Conservation (phyloP, 805 yeast species). For the Sugiyamaella chiloensis region DNA sequence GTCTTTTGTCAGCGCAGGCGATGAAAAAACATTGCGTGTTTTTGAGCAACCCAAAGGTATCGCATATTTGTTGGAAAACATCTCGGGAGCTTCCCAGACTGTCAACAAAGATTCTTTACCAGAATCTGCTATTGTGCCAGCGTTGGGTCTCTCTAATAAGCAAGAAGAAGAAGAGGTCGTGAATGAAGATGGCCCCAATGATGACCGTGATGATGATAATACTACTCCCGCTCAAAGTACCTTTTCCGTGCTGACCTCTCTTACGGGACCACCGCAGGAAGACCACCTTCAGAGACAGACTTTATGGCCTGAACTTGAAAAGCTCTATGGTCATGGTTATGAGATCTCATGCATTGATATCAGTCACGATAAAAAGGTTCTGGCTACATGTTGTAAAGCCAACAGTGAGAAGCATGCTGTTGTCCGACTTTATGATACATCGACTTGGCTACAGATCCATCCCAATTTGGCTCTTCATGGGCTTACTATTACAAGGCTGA, state of each 20-base stretch:
- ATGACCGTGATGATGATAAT: constrained; percentile 36
- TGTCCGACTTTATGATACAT: constrained; percentile 66
- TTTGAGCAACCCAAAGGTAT: constrained; percentile 86
- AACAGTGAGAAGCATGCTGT: constrained; percentile 83
- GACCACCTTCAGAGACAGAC: constrained; percentile 90
- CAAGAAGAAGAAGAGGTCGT: constrained; percentile 53
- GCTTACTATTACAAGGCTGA: constrained; percentile 79
- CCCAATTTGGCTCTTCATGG: constrained; percentile 66
- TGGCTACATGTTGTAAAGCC: constrained; percentile 92
- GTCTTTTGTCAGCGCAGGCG: constrained; percentile 88
- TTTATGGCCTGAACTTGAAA: constrained; percentile 92
- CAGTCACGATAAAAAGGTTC: constrained; percentile 55
- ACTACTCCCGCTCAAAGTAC: constrained; percentile 23
- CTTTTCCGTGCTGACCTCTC: constrained; percentile 28
- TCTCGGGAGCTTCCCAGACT: constrained; percentile 43
- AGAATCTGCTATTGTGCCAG: constrained; percentile 87
- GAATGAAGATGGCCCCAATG: constrained; percentile 42
- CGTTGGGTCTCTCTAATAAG: constrained; percentile 88
- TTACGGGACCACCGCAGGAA: constrained; percentile 73
- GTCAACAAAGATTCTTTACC: constrained; percentile 48
- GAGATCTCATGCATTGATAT: constrained; percentile 80
- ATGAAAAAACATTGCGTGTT: constrained; percentile 85
- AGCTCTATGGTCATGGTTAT: constrained; percentile 95
- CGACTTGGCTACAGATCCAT: constrained; percentile 58
- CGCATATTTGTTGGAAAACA: constrained; percentile 53